phyloP scores from a whole-genome alignment of 2,329 filamentous ascomycete species.

The Trichoderma aggressivum region DNA sequence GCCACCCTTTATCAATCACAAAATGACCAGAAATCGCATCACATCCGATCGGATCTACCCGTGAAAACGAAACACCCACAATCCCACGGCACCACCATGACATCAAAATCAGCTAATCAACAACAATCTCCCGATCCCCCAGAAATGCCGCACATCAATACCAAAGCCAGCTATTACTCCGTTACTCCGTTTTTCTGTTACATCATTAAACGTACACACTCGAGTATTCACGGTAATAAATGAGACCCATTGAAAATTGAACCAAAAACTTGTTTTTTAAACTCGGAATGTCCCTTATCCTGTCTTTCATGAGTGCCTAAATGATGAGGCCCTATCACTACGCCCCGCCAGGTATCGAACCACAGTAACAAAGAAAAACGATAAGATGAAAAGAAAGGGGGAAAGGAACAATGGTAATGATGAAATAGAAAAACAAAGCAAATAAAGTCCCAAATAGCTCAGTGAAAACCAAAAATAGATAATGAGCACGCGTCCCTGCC shows the following conservation, averaged over 20 bases:
- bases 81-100: neutral
- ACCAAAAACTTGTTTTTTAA: neutral
- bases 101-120: neutral
- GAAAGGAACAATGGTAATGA: neutral
- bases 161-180: neutral
- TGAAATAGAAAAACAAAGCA: neutral
- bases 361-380: conserved; percentile 1
- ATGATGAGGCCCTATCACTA: neutral
- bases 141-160: neutral
- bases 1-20: neutral
- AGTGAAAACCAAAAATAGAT: neutral
- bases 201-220: no score
- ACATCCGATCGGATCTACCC: neutral
- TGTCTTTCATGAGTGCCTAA: neutral
- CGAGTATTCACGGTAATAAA: neutral
- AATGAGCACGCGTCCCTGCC: neutral
- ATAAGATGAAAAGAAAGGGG: neutral
- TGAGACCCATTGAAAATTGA: neutral
- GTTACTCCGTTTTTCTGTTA: neutral
- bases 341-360: conserved; percentile 17
- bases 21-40: neutral
- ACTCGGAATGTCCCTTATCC: conserved; percentile 2
- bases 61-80: neutral
- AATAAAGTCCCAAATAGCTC: neutral
- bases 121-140: neutral